phyloP scores from a whole-genome alignment of 2,329 filamentous ascomycete genomes.

The Colletotrichum paranaense region DNA sequence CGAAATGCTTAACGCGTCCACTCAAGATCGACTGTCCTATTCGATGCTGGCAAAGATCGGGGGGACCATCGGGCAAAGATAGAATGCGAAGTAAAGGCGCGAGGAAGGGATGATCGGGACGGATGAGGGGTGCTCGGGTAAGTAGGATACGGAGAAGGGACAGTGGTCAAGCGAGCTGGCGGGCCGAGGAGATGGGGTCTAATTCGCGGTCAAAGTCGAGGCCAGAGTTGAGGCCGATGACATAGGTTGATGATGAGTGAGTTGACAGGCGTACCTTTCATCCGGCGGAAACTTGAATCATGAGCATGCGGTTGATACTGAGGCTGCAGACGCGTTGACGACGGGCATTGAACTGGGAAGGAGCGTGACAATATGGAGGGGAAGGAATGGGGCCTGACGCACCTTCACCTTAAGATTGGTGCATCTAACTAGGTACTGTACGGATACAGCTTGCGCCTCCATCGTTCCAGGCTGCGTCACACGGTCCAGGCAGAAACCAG shows the following conservation, averaged over 20 bases:
- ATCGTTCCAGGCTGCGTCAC: constrained; percentile 32
- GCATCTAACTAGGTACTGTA: not conserved
- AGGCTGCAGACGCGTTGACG: not conserved
- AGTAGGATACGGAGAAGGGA: not conserved
- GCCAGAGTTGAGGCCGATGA: not conserved
- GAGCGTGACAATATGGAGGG: constrained; percentile 1
- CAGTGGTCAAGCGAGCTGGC: not conserved
- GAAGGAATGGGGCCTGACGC: not conserved
- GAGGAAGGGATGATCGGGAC: not conserved
- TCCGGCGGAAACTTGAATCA: not conserved
- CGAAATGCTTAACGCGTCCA: not conserved
- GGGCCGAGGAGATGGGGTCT: not conserved
- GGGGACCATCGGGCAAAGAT: not conserved
- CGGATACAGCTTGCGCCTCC: constrained; percentile 27
- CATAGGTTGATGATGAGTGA: not conserved
- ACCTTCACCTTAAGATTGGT: not conserved
- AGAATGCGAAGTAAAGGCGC: not conserved
- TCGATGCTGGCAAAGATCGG: not conserved
- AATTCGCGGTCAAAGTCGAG: not conserved
- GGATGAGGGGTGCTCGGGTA: not conserved
- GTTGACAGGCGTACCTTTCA: not conserved
- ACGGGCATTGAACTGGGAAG: not conserved
- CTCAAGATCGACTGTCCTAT: not conserved
- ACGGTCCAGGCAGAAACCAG: not conserved
- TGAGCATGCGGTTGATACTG: not conserved